phyloP scores from a whole-genome alignment of 495 filamentous ascomycete genomes.

The Bacidia rubella region DNA sequence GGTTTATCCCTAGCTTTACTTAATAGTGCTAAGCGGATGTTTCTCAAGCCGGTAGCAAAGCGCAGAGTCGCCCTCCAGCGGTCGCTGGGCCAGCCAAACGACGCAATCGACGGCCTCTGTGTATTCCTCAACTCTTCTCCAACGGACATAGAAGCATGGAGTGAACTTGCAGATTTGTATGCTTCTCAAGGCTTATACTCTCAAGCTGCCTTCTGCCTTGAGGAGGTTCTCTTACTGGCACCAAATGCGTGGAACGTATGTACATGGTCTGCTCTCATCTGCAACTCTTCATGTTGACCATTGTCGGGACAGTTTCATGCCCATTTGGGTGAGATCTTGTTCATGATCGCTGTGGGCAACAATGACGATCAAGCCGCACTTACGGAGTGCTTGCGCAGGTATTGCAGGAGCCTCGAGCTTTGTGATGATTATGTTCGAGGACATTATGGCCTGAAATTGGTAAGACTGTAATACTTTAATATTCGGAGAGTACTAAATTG shows the following conservation, averaged over 20 bases:
- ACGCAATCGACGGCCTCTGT: conserved; percentile 62
- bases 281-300: too few species aligned
- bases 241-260: conserved; percentile 88
- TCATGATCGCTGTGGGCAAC: conserved; percentile 41
- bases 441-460: conserved; percentile 78
- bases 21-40: conserved; percentile 1
- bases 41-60: conserved; percentile 63
- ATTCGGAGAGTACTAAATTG: background rate
- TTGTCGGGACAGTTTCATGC: conserved; percentile 59
- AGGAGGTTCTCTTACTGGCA: conserved; percentile 77
- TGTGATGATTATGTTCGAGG: conserved; percentile 87
- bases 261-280: conserved; percentile 3
- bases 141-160: conserved; percentile 89
- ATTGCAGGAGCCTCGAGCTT: conserved; percentile 80
- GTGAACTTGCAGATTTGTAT: conserved; percentile 81
- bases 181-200: conserved; percentile 56
- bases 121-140: conserved; percentile 69
- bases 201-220: conserved; percentile 78
- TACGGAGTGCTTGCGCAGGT: conserved; percentile 62
- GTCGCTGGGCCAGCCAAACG: conserved; percentile 50
- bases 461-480: conserved; percentile 30
- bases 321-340: conserved; percentile 68
- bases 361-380: conserved; percentile 37
- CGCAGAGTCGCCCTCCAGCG: conserved; percentile 68
- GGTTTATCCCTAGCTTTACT: background rate